phyloP scores from a whole-genome alignment of 2,329 filamentous ascomycete genomes.

The Mycosphaerella sp. region DNA sequence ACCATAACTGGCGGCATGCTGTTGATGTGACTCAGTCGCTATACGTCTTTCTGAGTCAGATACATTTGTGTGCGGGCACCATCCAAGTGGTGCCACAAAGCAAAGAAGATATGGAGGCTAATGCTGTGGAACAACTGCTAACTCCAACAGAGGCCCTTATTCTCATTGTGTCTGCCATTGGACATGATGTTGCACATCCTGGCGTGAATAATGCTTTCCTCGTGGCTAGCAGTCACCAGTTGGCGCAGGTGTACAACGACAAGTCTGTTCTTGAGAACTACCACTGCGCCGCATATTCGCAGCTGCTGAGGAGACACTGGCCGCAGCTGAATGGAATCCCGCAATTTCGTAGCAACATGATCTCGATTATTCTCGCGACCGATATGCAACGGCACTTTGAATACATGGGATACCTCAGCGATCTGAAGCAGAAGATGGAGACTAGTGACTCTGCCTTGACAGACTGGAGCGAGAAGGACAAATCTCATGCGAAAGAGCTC shows the following conservation, averaged over 20 bases:
- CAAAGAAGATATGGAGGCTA: constrained; percentile 29
- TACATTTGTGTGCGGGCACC: constrained; percentile 53
- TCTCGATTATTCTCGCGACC: constrained; percentile 93
- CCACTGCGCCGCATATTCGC: constrained; percentile 93
- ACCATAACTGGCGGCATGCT: constrained; percentile 97
- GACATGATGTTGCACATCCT: constrained; percentile 94
- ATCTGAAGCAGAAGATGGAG: constrained; percentile 69
- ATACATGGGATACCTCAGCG: constrained; percentile 85
- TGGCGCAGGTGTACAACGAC: constrained; percentile 95
- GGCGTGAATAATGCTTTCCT: constrained; percentile 98
- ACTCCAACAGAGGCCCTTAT: constrained; percentile 82
- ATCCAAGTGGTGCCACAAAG: constrained; percentile 45
- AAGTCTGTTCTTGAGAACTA: constrained; percentile 95
- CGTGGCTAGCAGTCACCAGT: constrained; percentile 80
- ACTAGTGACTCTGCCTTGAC: constrained; percentile 58
- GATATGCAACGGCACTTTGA: constrained; percentile 97
- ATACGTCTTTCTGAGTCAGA: constrained; percentile 80
- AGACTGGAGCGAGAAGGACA: constrained; percentile 68
- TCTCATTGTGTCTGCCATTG: constrained; percentile 89
- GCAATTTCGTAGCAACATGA: constrained; percentile 82
- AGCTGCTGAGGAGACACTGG: constrained; percentile 91
- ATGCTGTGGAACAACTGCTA: constrained; percentile 67
- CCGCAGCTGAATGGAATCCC: constrained; percentile 70
- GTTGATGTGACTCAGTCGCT: constrained; percentile 92
- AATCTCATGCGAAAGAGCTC: constrained; percentile 70